Base-by-base conservation (phyloP, 306 rosid species). In the Prunus salicina region DNA sequence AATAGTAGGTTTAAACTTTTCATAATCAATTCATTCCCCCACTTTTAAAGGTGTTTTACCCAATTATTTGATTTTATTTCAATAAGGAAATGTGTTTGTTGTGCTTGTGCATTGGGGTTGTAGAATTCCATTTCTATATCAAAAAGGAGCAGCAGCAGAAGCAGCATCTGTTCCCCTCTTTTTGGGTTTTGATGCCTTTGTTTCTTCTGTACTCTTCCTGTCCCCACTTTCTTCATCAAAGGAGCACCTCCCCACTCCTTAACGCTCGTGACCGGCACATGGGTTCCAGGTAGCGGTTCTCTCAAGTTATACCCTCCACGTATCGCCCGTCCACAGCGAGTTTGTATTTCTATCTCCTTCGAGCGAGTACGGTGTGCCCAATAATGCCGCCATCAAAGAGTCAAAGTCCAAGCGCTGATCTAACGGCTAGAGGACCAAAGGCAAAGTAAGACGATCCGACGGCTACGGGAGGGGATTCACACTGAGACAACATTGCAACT, bases 101-200 rank as follows among this genome's bases (percentile, higher is more conserved):
- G 43, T 38, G 2, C 0, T 30, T 18, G 55, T 30, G 70, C 50
- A 47, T n/a, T 6, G 68, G 57, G 28, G 68, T 10, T 45, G 27
- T 1, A 14, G 12, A 73, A 73, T 58, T 73, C 68, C 77, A 60
- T 43, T 60, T 51, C 15, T 25, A 46, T 11, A 38, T 38, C 43
- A 38, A 38, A 38, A 38, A 38, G 43, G 9, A 38, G 43, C 9
- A 38, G 43, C 43, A 7, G 43, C 43, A 47, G 43, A n/a, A 0
- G 32, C 64, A 25, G 77, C 57, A 73, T 73, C 57, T 60, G 77
- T 73, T 73, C 77, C n/a, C 77, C 68, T 73, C 76, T 73, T 60
- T 60, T 73, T 24, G 46, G 57, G 68, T 25, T 72, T 18, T 11
- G 69, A 73, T 60, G 41, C 69, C 58, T 45, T 38, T 38, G 43